These are phyloP conservation scores for Saraca asoca DNA, from an alignment of 331 rosid genomes.

Conservation along the genomic window DNA sequence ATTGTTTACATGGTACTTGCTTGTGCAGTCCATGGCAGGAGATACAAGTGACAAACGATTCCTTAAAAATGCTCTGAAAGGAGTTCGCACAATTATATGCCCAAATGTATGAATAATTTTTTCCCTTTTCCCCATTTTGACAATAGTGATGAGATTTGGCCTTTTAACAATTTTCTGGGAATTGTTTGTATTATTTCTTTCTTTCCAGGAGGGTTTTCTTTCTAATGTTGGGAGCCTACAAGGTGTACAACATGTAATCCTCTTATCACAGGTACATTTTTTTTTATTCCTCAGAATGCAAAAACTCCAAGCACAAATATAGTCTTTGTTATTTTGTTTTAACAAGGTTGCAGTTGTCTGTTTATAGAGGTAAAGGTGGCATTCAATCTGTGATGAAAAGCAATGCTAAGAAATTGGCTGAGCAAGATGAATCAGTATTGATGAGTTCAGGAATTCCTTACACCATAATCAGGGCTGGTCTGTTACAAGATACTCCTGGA, in stretches of 20 bases:
- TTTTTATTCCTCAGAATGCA: not conserved
- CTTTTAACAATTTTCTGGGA: constrained; percentile 1
- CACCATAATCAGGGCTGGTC: constrained; percentile 75
- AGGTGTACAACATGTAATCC: constrained; percentile 76
- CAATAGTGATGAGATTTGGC: not conserved
- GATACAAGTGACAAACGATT: constrained; percentile 66
- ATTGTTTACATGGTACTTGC: constrained; percentile 34
- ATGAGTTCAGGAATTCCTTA: constrained; percentile 69
- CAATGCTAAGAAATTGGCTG: constrained; percentile 71
- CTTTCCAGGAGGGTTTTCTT: constrained; percentile 80
- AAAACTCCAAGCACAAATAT: constrained; percentile 17
- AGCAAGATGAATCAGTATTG: constrained; percentile 73
- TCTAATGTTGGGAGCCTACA: constrained; percentile 61
- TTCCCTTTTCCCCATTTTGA: not conserved
- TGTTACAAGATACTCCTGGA: constrained; percentile 65
- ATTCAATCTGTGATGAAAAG: constrained; percentile 72
- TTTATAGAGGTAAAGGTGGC: constrained; percentile 71
- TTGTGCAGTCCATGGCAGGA: constrained; percentile 68
- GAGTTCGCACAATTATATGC: constrained; percentile 82
- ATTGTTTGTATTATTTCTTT: constrained; percentile 30
- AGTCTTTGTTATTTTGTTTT: constrained; percentile 45
- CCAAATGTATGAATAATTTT: constrained; percentile 65
- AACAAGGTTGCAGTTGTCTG: constrained; percentile 88
- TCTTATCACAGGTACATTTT: constrained; percentile 80
- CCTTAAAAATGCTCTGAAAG: constrained; percentile 69